Conservation (phyloP, 2,329 filamentous ascomycete genomes). For the Paracorniculantispora psalliotae region DNA sequence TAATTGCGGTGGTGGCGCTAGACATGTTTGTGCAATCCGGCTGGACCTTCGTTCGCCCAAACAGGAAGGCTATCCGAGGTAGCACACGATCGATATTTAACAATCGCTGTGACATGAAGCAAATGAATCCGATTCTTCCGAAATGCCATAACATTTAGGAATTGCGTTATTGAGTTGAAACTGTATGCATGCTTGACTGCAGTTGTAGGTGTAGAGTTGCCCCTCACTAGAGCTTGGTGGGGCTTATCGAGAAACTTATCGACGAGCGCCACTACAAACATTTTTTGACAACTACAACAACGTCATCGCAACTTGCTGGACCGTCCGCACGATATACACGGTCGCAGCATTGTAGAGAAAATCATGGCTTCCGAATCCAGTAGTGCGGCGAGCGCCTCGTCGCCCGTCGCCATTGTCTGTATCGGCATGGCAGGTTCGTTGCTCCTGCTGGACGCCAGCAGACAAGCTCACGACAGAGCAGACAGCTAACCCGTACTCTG, state of each 20-base stretch:
- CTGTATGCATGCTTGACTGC: too few species aligned
- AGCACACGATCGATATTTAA: too few species aligned
- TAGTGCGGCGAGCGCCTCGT: slow-evolving; percentile 31
- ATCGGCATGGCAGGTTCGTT: slow-evolving; percentile 86
- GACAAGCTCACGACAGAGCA: background rate
- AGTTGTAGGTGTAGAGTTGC: background rate
- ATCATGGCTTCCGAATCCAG: slow-evolving; percentile 31
- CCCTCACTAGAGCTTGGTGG: background rate
- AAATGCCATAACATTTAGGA: too few species aligned
- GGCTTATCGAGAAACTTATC: slow-evolving; percentile 11
- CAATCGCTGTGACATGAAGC: too few species aligned
- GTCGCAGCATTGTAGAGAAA: background rate
- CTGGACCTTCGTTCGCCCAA: too few species aligned
- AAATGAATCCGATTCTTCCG: too few species aligned
- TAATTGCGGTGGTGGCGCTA: too few species aligned
- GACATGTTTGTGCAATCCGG: too few species aligned
- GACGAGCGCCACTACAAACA: slow-evolving; percentile 1
- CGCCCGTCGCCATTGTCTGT: slow-evolving; percentile 78
- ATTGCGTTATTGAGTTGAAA: too few species aligned
- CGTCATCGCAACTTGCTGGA: background rate
- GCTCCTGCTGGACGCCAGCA: background rate
- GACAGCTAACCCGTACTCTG: slow-evolving; percentile 8
- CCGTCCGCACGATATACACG: background rate
- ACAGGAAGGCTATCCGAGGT: too few species aligned
- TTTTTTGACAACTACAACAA: slow-evolving; percentile 3